Percentiles rank a stretch among this genome's conserved stretches.
These are phyloP conservation scores for Cerrena zonata DNA, from an alignment of 1,284 basidiomycete species.

Conservation along the genomic window DNA sequence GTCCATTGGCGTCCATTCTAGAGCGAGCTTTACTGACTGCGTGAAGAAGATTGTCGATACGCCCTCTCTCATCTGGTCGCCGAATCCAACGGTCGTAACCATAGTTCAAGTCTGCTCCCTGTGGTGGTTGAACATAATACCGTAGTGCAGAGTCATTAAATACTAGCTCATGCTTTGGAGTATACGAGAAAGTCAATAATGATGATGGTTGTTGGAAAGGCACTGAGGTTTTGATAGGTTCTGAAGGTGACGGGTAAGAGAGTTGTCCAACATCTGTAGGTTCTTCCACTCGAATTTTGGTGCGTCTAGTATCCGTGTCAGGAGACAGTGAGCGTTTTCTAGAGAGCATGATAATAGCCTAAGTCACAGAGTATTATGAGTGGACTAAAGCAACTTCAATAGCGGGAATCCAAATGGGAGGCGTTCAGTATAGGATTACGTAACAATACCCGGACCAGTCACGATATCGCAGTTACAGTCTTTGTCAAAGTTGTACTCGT, in stretches of 20 bases:
- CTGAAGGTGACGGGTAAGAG: too few relatives aligned
- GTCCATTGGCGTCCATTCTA: constrained; percentile 30
- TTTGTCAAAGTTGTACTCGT: too few relatives aligned
- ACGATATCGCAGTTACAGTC: too few relatives aligned
- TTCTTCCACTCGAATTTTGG: not conserved
- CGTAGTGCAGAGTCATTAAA: constrained; percentile 64
- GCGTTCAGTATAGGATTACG: too few relatives aligned
- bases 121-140: constrained; percentile 63
- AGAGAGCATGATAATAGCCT: too few relatives aligned
- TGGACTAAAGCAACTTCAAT: too few relatives aligned
- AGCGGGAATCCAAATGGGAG: too few relatives aligned
- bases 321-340: not conserved
- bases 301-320: not conserved
- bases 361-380: too few relatives aligned
- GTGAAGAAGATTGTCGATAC: constrained; percentile 60
- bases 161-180: constrained; percentile 41
- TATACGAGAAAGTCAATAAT: constrained; percentile 47
- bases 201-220: constrained; percentile 41
- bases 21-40: constrained; percentile 43
- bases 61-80: constrained; percentile 56
- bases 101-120: constrained; percentile 53
- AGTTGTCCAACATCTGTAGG: too few relatives aligned
- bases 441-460: too few relatives aligned
- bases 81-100: constrained; percentile 67
- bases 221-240: too few relatives aligned